A percentile compares a stretch with the other conserved stretches of the same genome.
Evolutionary conservation across 2,329 filamentous ascomycete genomes (phyloP).

Genomic region (Ophiostoma pallidulum): DNA sequence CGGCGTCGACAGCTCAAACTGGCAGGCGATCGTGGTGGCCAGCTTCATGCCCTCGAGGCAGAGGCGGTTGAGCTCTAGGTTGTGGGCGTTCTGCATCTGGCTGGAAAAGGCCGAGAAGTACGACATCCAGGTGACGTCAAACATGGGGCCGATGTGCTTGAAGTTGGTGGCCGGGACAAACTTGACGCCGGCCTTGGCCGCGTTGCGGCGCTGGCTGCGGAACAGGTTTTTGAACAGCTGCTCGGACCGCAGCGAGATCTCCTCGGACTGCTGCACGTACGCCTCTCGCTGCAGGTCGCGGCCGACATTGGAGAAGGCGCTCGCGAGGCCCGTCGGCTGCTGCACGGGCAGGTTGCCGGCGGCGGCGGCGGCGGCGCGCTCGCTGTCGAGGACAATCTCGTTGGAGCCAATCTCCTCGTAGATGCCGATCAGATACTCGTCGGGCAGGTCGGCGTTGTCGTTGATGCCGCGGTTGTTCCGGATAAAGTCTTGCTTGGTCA

Average conservation of each 20-base stretch:
- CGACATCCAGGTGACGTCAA: constrained; percentile 98
- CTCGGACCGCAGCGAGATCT: constrained; percentile 65
- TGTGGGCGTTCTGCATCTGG: constrained; percentile 87
- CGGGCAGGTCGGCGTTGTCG: constrained; percentile 83
- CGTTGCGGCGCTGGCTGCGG: constrained; percentile 75
- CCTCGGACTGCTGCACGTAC: constrained; percentile 88
- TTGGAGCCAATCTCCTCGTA: constrained; percentile 87
- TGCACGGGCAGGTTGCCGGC: constrained; percentile 46
- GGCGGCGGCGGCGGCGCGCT: constrained; percentile 80
- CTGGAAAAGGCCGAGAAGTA: constrained; percentile 91
- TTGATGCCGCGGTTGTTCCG: constrained; percentile 99
- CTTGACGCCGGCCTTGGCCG: constrained; percentile 56
- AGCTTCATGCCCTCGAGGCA: constrained; percentile 95
- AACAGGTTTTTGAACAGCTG: constrained; percentile 92
- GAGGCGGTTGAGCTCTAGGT: constrained; percentile 80
- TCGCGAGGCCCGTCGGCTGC: constrained; percentile 60
- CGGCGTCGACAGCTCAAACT: constrained; percentile 89
- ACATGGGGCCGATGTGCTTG: constrained; percentile 95
- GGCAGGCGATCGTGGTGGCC: constrained; percentile 82
- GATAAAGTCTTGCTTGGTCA: constrained; percentile 97
- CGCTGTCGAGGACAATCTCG: constrained; percentile 90
- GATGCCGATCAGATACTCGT: constrained; percentile 82
- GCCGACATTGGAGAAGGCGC: constrained; percentile 84
- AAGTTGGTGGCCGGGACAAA: constrained; percentile 92
- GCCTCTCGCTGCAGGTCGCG: constrained; percentile 87